phyloP scores from a whole-genome alignment of 495 filamentous ascomycete genomes.

The Hyaloscypha bicolor region DNA sequence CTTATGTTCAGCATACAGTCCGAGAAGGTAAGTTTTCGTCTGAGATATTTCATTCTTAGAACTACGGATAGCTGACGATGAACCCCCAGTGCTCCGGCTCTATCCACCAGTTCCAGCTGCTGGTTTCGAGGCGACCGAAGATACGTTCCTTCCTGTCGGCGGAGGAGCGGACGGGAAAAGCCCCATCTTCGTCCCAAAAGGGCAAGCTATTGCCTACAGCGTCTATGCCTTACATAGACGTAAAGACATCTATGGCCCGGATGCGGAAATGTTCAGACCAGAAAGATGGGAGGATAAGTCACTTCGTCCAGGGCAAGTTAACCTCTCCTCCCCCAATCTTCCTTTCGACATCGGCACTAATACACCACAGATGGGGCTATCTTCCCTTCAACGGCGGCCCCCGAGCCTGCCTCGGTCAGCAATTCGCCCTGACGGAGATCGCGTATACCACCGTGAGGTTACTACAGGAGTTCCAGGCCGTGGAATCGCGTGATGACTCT shows the following conservation, averaged over 20 bases:
- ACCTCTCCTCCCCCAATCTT: neutral
- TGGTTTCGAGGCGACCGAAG: constrained; percentile 40
- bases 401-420: constrained; percentile 86
- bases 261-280: constrained; percentile 54
- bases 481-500: neutral
- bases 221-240: constrained; percentile 53
- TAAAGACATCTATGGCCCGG: constrained; percentile 53
- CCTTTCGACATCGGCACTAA: neutral
- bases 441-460: constrained; percentile 68
- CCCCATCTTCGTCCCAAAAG: constrained; percentile 32
- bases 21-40: neutral
- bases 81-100: constrained; percentile 34
- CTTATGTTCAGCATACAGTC: constrained; percentile 45
- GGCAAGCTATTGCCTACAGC: constrained; percentile 41
- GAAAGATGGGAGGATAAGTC: constrained; percentile 49
- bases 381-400: constrained; percentile 60
- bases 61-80: neutral
- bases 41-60: neutral
- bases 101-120: constrained; percentile 44
- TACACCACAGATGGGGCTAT: constrained; percentile 31
- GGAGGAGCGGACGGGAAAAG: constrained; percentile 36
- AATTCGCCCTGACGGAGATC: constrained; percentile 76
- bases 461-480: constrained; percentile 64
- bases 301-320: neutral
- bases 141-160: constrained; percentile 56